Evolutionary conservation across 2,329 filamentous ascomycete genomes (phyloP).

Genomic region (Cryoendolithus antarcticus): DNA sequence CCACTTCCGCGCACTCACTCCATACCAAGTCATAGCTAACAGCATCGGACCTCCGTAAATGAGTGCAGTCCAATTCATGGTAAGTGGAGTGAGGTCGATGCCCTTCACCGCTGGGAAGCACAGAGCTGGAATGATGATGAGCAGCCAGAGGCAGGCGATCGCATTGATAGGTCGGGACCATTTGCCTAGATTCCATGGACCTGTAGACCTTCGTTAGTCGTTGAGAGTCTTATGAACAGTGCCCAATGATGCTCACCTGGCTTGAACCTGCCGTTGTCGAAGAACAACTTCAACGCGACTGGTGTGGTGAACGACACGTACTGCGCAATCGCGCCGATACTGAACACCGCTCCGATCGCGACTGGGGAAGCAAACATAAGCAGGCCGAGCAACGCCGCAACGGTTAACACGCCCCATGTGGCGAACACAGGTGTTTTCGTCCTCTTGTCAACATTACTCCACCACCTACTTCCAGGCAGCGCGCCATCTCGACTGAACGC

Average conservation of each 20-base stretch:
- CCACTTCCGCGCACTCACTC: constrained; percentile 20
- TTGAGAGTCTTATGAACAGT: too few relatives aligned
- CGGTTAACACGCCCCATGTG: constrained; percentile 19
- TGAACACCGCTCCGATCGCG: constrained; percentile 22
- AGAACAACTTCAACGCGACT: constrained; percentile 19
- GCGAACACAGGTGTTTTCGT: constrained; percentile 22
- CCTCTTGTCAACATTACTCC: constrained; percentile 15
- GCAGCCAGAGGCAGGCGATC: constrained; percentile 18
- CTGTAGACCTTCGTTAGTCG: too few relatives aligned
- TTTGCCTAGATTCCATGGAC: constrained; percentile 22
- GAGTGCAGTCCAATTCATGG: constrained; percentile 23
- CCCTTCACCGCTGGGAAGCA: constrained; percentile 22
- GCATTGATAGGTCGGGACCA: constrained; percentile 18
- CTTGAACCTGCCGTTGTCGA: constrained; percentile 14
- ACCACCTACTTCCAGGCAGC: constrained; percentile 16
- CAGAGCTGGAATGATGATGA: constrained; percentile 19
- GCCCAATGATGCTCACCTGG: constrained; percentile 6
- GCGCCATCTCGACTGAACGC: constrained; percentile 22
- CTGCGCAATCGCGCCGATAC: constrained; percentile 11
- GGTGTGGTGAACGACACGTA: constrained; percentile 16
- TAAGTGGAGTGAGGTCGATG: constrained; percentile 15
- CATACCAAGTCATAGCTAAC: constrained; percentile 19
- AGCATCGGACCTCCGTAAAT: constrained; percentile 23
- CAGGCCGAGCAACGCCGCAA: constrained; percentile 17
- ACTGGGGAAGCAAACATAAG: constrained; percentile 20